A percentile compares a stretch with the other conserved stretches of the same genome.
Evolutionary conservation across 2,329 filamentous ascomycete species (phyloP).

Genomic region (Cordyceps farinosa): DNA sequence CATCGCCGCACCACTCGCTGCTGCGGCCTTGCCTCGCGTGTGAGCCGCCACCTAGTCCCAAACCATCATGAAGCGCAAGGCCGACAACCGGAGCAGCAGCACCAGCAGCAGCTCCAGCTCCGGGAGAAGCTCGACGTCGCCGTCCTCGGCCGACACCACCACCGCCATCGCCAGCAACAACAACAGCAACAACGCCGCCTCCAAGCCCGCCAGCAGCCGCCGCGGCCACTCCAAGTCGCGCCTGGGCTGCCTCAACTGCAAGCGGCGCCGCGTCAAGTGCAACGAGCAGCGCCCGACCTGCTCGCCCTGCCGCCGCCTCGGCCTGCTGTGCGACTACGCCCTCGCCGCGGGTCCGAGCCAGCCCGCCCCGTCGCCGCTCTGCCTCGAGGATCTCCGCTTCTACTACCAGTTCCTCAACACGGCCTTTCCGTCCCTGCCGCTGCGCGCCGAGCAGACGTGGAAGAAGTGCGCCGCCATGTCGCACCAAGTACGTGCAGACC

Average conservation of each 20-base stretch:
- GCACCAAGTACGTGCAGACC: conserved; percentile 28
- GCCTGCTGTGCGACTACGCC: conserved; percentile 32
- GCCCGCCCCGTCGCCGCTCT: conserved; percentile 27
- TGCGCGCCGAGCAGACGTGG: conserved; percentile 33
- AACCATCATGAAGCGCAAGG: conserved; percentile 15
- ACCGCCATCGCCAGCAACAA: not conserved
- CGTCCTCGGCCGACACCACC: not conserved
- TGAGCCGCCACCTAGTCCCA: not conserved
- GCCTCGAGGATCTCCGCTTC: conserved; percentile 44
- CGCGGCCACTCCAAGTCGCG: conserved; percentile 30
- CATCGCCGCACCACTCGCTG: not conserved
- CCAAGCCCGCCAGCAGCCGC: not conserved
- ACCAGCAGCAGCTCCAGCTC: conserved; percentile 1
- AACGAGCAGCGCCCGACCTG: conserved; percentile 29
- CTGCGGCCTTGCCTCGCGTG: not conserved
- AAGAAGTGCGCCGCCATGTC: conserved; percentile 33
- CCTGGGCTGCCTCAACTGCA: conserved; percentile 33
- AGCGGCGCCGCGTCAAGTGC: conserved; percentile 31
- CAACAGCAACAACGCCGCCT: not conserved
- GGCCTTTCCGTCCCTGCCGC: conserved; percentile 37
- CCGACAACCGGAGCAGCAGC: not conserved
- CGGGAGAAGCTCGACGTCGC: not conserved
- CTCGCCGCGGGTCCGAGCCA: conserved; percentile 20
- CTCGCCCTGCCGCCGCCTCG: conserved; percentile 32
- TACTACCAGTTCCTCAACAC: conserved; percentile 49